Conservation (phyloP, 768 basidiomycete genomes). For the Chalciporus pseudorubinellus region DNA sequence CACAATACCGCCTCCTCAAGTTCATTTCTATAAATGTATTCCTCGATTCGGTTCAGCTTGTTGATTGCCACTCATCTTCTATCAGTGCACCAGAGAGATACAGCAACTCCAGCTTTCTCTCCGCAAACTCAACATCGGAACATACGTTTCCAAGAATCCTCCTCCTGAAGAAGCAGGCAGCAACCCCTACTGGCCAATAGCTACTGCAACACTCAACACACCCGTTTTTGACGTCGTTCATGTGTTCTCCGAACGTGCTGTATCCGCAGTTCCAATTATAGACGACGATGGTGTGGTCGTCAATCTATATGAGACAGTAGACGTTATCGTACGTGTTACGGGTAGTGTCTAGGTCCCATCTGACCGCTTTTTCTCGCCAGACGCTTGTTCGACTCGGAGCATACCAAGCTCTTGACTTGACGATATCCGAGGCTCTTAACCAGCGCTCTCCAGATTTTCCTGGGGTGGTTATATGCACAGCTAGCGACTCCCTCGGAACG, state of each 20-base stretch:
- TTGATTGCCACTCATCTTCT: conserved; percentile 10
- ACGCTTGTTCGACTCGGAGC: conserved; percentile 92
- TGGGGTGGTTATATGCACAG: conserved; percentile 94
- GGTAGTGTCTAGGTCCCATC: not conserved
- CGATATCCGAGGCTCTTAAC: conserved; percentile 86
- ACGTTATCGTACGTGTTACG: conserved; percentile 74
- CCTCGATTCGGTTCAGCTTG: not conserved
- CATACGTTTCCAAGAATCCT: conserved; percentile 67
- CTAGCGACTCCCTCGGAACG: conserved; percentile 86
- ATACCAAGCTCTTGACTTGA: conserved; percentile 94
- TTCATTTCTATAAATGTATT: conserved; percentile 94
- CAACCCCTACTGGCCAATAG: conserved; percentile 85
- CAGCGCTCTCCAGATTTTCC: conserved; percentile 94
- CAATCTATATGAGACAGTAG: conserved; percentile 97
- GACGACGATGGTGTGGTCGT: conserved; percentile 91
- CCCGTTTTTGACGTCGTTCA: conserved; percentile 98
- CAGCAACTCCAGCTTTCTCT: conserved; percentile 76
- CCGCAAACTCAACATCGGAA: conserved; percentile 88
- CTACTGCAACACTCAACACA: conserved; percentile 86
- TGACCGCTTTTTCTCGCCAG: conserved; percentile 39
- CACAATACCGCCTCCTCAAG: conserved; percentile 96
- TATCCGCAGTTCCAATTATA: conserved; percentile 95
- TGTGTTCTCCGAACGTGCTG: conserved; percentile 94
- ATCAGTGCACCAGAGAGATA: conserved; percentile 82
- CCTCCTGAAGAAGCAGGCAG: conserved; percentile 47